Evolutionary conservation across 2,329 filamentous ascomycete species (phyloP), one percentile per base, ranked within the genome.

Genomic region (Fusarium sp.): DNA sequence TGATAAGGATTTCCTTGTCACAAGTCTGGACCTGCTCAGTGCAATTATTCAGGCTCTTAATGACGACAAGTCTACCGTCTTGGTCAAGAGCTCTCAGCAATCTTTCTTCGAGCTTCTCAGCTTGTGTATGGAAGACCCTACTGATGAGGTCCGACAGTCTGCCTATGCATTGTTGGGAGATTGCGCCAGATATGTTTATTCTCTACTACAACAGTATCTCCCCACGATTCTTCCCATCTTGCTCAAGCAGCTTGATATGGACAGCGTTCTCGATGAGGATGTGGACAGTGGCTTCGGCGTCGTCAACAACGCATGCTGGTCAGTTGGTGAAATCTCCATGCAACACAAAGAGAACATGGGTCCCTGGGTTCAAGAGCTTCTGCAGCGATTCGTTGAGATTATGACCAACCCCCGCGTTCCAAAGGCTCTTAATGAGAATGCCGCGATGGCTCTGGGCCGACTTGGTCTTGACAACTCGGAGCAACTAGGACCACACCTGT

Each of bases 301-400:
- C 30, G 90, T 98, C 64, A 99, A 98, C 86, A 99, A 99, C 78
- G 95, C 96, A 24, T 98, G 95, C 83, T 99, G 96, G 96, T 97
- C 95, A 9, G 91, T 90, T 25, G 96, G 96, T 44, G 96, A 99
- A 83, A 96, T 98, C 67, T 90, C 94, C 18, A 90, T 97, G 80
- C 90, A 93, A 66, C 87, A 92, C 78, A 89, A 90, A 72, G 89
- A 90, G 67, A 89, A 87, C 57, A 92, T 98, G 89, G 86, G 86
- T 2, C 91, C 91, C 2, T 97, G 92, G 78, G 88, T 94, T 12
- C 90, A 92, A 24, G 88, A 92, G 67, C 84, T 99, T 18, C 90
- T 97, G 63, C 87, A 91, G 67, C 90, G 92, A 42, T 89, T 97
- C 29, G 88, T 94, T 42, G 88, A 91, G 58, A 98, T 98, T 73